Evolutionary conservation across 352 stramenopile genomes (phyloP), one percentile per base, ranked within the genome.

Genomic region (Globisporangium uncinulatum): DNA sequence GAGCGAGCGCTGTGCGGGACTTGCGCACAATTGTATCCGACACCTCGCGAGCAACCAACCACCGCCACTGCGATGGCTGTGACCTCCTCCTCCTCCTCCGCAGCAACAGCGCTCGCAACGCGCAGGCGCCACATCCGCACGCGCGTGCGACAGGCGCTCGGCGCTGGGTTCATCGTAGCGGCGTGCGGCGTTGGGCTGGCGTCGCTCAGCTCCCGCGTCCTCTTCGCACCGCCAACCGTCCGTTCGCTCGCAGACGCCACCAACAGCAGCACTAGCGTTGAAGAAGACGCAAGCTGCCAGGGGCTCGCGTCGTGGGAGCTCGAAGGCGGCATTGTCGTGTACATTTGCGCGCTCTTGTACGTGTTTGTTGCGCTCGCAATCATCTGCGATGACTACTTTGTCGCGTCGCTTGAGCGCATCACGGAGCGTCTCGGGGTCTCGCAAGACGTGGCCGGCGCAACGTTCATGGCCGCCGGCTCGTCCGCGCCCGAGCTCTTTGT

Each of bases 371-470:
- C 81, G 44, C 82, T 96, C 46, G 87, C 87, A 46, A 87, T 96
- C 69, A 87, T 96, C 41, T 91, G 76, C 54, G 87, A 96, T 66
- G 87, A 96, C 67, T 95, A 94, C 67, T 89, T 96, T 34, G 84
- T 92, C 34, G 76, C 82, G 13, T 55, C 86, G 34, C 70, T 96
- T 19, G 86, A 96, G 60, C 77, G 75, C 47, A 83, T 95, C 52
- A 82, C 81, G 4, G 79, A 86, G n/a, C 58, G 56, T 3, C 48
- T 89, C 21, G 66, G 57, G 21, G 67, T 95, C 20, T 86, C 81
- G 14, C 72, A 85, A 36, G 83, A 95, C 55, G 83, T 93, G 20
- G 83, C 82, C 5, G 83, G 83, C 56, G 86, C 86, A 7, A 92
- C 83, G 1, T 94, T 95, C 65, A 88, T 95, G 76, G 86, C 86